A percentile compares a stretch with the other conserved stretches of the same genome.
phyloP scores from a whole-genome alignment of 2,329 filamentous ascomycete species.

The Botryosphaeria agaves region DNA sequence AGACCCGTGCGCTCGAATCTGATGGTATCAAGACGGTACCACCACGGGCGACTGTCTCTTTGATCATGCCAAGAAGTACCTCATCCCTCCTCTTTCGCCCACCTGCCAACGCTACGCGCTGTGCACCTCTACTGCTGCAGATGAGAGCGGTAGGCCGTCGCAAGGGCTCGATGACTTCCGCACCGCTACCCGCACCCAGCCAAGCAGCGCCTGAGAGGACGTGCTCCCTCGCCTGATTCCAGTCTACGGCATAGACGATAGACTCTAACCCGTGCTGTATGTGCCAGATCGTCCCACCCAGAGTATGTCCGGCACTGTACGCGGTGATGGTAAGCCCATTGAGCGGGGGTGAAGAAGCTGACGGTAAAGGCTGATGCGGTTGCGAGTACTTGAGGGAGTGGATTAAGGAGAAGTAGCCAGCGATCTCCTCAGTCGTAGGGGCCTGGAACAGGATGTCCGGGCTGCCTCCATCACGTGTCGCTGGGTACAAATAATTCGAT shows the following conservation, averaged over 20 bases:
- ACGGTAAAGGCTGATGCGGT: constrained; percentile 75
- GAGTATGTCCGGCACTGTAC: constrained; percentile 88
- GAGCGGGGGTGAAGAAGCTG: constrained; percentile 73
- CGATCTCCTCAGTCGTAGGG: constrained; percentile 76
- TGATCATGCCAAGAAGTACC: constrained; percentile 63
- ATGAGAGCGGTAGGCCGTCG: constrained; percentile 86
- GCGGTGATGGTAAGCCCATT: constrained; percentile 89
- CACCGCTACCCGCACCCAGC: constrained; percentile 64
- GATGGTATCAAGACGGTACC: constrained; percentile 88
- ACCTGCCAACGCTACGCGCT: constrained; percentile 50
- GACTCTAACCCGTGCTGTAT: constrained; percentile 94
- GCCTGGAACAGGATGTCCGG: constrained; percentile 43
- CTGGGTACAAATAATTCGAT: constrained; percentile 35
- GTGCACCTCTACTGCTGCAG: constrained; percentile 71
- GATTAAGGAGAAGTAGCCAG: constrained; percentile 77
- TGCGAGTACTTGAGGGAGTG: constrained; percentile 94
- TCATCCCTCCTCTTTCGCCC: constrained; percentile 74
- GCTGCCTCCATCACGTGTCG: constrained; percentile 26
- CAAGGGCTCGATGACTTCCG: constrained; percentile 84
- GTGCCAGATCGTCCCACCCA: constrained; percentile 97
- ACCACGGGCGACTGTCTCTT: constrained; percentile 60
- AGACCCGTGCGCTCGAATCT: constrained; percentile 84
- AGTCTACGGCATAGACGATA: constrained; percentile 93
- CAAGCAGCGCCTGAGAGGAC: constrained; percentile 87
- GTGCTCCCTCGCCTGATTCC: constrained; percentile 95